Conservation (phyloP, 352 stramenopile genomes). For the Phytophthora palmivora region DNA sequence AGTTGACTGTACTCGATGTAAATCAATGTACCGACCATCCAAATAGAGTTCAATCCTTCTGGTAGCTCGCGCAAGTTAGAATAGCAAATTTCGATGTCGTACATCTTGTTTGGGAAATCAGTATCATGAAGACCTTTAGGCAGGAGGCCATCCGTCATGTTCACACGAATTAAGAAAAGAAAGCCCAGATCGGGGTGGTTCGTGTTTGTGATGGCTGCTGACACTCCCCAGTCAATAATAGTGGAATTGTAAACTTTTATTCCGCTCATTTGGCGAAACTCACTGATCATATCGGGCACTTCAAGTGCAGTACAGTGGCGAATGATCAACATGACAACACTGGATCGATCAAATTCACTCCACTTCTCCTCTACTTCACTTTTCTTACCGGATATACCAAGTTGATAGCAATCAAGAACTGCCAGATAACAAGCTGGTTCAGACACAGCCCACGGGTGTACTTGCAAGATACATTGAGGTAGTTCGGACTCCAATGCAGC, state of each 20-base stretch:
- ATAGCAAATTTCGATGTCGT: conserved; percentile 41
- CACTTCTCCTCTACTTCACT: conserved; percentile 24
- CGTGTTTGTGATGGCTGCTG: conserved; percentile 31
- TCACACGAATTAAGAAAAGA: conserved; percentile 43
- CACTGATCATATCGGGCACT: conserved; percentile 28
- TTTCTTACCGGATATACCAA: conserved; percentile 26
- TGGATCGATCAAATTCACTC: conserved; percentile 27
- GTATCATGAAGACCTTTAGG: conserved; percentile 17
- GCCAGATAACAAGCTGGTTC: conserved; percentile 40
- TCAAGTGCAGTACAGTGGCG: conserved; percentile 40
- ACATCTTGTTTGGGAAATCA: conserved; percentile 20
- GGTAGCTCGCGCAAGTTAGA: conserved; percentile 48
- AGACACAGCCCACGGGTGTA: conserved; percentile 37
- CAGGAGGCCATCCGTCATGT: conserved; percentile 37
- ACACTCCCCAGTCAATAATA: conserved; percentile 29
- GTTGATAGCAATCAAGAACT: conserved; percentile 36
- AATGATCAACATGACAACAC: conserved; percentile 36
- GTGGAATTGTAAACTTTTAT: conserved; percentile 45
- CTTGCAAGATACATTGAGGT: conserved; percentile 30
- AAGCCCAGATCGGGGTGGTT: conserved; percentile 35
- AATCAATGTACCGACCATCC: conserved; percentile 34
- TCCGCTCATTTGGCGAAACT: conserved; percentile 16
- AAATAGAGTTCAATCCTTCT: conserved; percentile 44
- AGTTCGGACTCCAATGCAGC: conserved; percentile 18
- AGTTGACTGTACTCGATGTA: conserved; percentile 40